These are phyloP conservation scores for Lachancea sp. DNA, from an alignment of 805 yeast genomes.

Conservation along the genomic window DNA sequence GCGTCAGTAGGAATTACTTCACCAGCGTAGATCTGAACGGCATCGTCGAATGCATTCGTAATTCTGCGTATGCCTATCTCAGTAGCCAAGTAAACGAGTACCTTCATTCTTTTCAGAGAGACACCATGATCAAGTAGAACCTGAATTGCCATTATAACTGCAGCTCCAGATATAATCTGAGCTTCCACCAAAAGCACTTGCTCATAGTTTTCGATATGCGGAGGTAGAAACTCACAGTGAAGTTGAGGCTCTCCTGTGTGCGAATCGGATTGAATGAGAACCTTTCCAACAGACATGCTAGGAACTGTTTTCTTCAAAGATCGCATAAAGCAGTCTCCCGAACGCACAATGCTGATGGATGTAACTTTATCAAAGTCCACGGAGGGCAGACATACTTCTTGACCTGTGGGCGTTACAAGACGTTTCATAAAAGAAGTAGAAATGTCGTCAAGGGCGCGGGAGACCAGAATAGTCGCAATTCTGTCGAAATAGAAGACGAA, in stretches of 20 bases:
- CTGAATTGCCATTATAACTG: conserved; percentile 89
- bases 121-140: conserved; percentile 80
- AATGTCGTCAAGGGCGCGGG: conserved; percentile 55
- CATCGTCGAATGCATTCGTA: conserved; percentile 58
- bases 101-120: conserved; percentile 49
- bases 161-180: conserved; percentile 87
- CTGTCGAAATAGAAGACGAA: conserved; percentile 84
- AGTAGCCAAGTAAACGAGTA: conserved; percentile 69
- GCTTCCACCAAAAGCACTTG: conserved; percentile 74
- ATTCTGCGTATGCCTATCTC: conserved; percentile 72
- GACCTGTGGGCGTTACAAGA: conserved; percentile 40
- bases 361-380: conserved; percentile 43
- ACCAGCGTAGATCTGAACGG: conserved; percentile 64
- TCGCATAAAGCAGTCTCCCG: conserved; percentile 88
- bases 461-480: conserved; percentile 63
- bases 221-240: conserved; percentile 73
- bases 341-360: conserved; percentile 76
- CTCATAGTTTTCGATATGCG: conserved; percentile 20
- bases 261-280: conserved; percentile 82
- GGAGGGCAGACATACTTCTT: conserved; percentile 23
- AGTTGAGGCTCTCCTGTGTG: conserved; percentile 90
- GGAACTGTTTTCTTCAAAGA: conserved; percentile 74
- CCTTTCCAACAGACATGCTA: conserved; percentile 71
- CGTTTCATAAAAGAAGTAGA: conserved; percentile 32
- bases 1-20: conserved; percentile 46